phyloP scores from a whole-genome alignment of 1,284 basidiomycete genomes.

The Volvariella surrecta region DNA sequence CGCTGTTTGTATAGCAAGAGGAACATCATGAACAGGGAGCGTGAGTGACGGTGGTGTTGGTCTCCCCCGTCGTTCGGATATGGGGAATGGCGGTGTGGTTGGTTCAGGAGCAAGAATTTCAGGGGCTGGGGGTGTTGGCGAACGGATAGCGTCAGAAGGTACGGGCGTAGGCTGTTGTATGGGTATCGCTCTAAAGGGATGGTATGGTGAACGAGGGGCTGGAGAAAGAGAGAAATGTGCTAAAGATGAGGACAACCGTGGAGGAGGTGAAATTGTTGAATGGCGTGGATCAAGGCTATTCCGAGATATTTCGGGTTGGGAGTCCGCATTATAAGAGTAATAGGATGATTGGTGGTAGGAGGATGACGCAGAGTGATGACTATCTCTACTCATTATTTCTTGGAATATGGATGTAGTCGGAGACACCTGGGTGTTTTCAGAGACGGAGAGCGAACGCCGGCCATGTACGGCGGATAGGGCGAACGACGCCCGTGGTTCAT shows the following conservation, averaged over 20 bases:
- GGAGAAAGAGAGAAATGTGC: conserved; percentile 27
- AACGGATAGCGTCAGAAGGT: conserved; percentile 3
- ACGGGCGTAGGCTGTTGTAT: conserved; percentile 9
- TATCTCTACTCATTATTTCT: conserved; percentile 37
- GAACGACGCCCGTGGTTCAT: conserved; percentile 21
- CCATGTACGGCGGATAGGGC: conserved; percentile 24
- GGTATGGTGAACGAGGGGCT: conserved; percentile 26
- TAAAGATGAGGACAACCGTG: conserved; percentile 37
- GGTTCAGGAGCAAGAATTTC: conserved; percentile 31
- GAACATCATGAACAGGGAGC: conserved; percentile 27
- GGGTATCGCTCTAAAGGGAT: conserved; percentile 16
- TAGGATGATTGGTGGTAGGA: conserved; percentile 21
- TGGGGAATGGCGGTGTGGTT: conserved; percentile 30
- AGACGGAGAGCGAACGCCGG: conserved; percentile 37
- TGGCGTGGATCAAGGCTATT: conserved; percentile 25
- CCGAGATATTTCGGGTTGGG: conserved; percentile 7
- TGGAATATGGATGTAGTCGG: conserved; percentile 68
- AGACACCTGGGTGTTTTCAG: conserved; percentile 38
- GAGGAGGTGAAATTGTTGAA: conserved; percentile 48
- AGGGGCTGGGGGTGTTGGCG: conserved; percentile 4
- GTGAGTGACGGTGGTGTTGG: conserved; percentile 20
- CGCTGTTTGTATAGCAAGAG: conserved; percentile 34
- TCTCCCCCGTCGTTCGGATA: conserved; percentile 18
- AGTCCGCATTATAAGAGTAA: conserved; percentile 19
- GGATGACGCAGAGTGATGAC: conserved; percentile 16